Evolutionary conservation across 441 rosid species (phyloP), one percentile per base, ranked within the genome.

Genomic region (Mallotus repandus): DNA sequence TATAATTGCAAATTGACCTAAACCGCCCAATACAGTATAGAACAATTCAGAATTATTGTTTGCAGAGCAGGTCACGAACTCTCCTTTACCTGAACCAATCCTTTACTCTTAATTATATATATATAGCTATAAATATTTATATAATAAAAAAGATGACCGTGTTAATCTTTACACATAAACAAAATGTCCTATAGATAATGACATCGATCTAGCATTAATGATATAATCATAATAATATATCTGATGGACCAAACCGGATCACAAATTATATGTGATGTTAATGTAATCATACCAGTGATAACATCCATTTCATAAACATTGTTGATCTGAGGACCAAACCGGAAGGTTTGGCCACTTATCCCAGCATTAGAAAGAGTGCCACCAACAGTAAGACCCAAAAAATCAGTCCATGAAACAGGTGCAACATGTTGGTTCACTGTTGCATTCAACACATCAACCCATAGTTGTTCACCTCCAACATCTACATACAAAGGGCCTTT

Each of bases 361-460:
- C 99, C 99, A 18, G 91, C 98, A 70, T 93, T 91, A 16, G 97
- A 90, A 63, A 95, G 90, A 22, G 99, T 95, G 50, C 99, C 98
- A 4, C 98, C 99, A 4, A 93, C 95, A 8, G 86, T 89, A 7
- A 95, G 78, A 66, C 85, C 72, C 85, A 95, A 77, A 69, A 79
- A 95, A 66, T 93, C 99, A 4, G 99, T 93, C 92, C 92, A 95
- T 16, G 97, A 83, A 63, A 83, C 81, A 32, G 99, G 97, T 41
- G 96, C 71, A 53, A 86, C 77, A 14, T 94, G 97, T 56, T 75
- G 63, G 48, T 57, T 55, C 56, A 81, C 5, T 10, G 90, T 75
- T 56, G 74, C 84, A 52, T 81, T 77, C 46, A 95, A 13, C 73
- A 93, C 97, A 63, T 92, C 92, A 45, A 87, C 79, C 99, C 99